Conservation (phyloP, 805 yeast species). For the Diddensiella santjacobensis region DNA sequence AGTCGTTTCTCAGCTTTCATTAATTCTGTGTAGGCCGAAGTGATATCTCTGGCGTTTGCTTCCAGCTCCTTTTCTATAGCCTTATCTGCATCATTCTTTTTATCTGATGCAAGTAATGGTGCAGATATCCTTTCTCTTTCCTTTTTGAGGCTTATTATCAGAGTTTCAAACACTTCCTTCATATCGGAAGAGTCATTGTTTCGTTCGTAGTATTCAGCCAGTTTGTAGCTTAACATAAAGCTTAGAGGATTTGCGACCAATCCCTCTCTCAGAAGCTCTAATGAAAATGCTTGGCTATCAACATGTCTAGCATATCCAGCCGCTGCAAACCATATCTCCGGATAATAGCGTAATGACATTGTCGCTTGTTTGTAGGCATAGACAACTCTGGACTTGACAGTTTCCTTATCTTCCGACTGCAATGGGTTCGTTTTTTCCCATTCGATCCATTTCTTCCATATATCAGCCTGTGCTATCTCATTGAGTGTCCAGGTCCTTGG, state of each 20-base stretch:
- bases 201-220: slow-evolving; percentile 67
- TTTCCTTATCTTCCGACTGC: slow-evolving; percentile 47
- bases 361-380: slow-evolving; percentile 72
- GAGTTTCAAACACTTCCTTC: slow-evolving; percentile 44
- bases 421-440: slow-evolving; percentile 76
- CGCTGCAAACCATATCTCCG: slow-evolving; percentile 70
- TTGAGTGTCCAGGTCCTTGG: slow-evolving; percentile 28
- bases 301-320: slow-evolving; percentile 37
- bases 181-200: slow-evolving; percentile 50
- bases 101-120: slow-evolving; percentile 7
- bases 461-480: slow-evolving; percentile 40
- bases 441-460: slow-evolving; percentile 72
- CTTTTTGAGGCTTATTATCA: slow-evolving; percentile 46
- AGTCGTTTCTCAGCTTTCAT: slow-evolving; percentile 69
- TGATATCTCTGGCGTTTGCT: slow-evolving; percentile 41
- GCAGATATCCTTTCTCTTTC: slow-evolving; percentile 37
- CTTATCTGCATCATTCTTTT: slow-evolving; percentile 14
- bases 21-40: slow-evolving; percentile 62
- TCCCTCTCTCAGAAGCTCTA: slow-evolving; percentile 52
- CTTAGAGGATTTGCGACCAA: slow-evolving; percentile 65
- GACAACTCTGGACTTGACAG: slow-evolving; percentile 53
- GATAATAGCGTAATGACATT: slow-evolving; percentile 55
- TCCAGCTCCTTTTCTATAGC: slow-evolving; percentile 22
- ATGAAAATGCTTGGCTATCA: slow-evolving; percentile 29
- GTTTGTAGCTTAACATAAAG: slow-evolving; percentile 57